These are phyloP conservation scores for Nadsonia commutata DNA, from an alignment of 1,139 yeast genomes.

Conservation along the genomic window DNA sequence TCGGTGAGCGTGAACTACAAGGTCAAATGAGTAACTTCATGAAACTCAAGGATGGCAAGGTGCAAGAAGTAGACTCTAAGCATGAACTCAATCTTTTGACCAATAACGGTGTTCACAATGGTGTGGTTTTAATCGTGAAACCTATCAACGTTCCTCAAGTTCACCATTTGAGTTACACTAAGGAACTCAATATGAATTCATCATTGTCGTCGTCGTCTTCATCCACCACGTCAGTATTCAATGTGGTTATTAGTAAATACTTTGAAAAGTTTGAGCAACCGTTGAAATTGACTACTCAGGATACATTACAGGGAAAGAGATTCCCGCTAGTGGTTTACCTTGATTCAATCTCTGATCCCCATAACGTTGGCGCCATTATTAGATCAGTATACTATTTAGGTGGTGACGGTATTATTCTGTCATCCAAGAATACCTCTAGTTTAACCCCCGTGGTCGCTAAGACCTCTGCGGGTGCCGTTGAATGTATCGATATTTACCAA, in stretches of 20 bases:
- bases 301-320: slow-evolving; percentile 16
- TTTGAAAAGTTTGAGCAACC: slow-evolving; percentile 4
- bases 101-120: slow-evolving; percentile 68
- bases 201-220: neutral
- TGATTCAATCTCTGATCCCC: slow-evolving; percentile 82
- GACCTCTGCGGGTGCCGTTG: slow-evolving; percentile 82
- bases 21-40: slow-evolving; percentile 33
- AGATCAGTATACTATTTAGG: slow-evolving; percentile 77
- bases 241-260: neutral
- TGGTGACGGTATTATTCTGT: slow-evolving; percentile 62
- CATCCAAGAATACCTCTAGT: slow-evolving; percentile 59
- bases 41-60: slow-evolving; percentile 29
- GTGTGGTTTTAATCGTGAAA: slow-evolving; percentile 56
- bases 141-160: slow-evolving; percentile 37
- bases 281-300: slow-evolving; percentile 3
- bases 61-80: slow-evolving; percentile 33
- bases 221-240: neutral
- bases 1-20: slow-evolving; percentile 14
- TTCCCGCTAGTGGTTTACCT: slow-evolving; percentile 62
- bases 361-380: slow-evolving; percentile 75
- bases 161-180: slow-evolving; percentile 9
- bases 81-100: slow-evolving; percentile 48
- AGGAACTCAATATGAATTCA: slow-evolving; percentile 8
- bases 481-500: slow-evolving; percentile 48
- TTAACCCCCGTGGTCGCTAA: slow-evolving; percentile 67